These are phyloP conservation scores for Anaeramoeba flamelloides DNA, from an alignment of 78 protist genomes.

Conservation along the genomic window DNA sequence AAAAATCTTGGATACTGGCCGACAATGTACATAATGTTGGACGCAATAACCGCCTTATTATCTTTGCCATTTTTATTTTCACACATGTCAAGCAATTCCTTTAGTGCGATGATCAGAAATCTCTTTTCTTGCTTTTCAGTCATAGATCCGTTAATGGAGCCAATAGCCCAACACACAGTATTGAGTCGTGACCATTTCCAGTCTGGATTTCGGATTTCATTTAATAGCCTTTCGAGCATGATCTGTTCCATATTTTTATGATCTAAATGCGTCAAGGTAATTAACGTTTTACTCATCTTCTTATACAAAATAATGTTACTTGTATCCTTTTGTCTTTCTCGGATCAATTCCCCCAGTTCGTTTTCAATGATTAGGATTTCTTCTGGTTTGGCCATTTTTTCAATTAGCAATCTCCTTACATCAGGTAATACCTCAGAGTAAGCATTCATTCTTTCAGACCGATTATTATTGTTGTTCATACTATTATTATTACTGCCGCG, in stretches of 20 bases:
- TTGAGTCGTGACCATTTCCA: slow-evolving; percentile 62
- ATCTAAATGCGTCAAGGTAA: slow-evolving; percentile 81
- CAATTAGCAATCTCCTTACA: slow-evolving; percentile 64
- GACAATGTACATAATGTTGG: slow-evolving; percentile 97
- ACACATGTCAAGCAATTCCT: slow-evolving; percentile 76
- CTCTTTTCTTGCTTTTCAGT: slow-evolving; percentile 58
- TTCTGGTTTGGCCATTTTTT: slow-evolving; percentile 92
- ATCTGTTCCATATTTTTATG: slow-evolving; percentile 61
- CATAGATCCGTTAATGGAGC: slow-evolving; percentile 92
- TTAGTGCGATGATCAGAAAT: slow-evolving; percentile 89
- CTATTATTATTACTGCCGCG: too few relatives aligned
- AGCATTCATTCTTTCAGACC: not conserved
- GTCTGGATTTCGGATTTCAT: slow-evolving; percentile 10
- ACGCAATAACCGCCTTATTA: slow-evolving; percentile 94
- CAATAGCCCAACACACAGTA: slow-evolving; percentile 97
- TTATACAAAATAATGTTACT: slow-evolving; percentile 69
- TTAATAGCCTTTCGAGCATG: slow-evolving; percentile 55
- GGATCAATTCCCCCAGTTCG: slow-evolving; percentile 80
- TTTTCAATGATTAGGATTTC: slow-evolving; percentile 87
- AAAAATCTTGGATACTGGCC: slow-evolving; percentile 98
- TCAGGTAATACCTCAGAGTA: slow-evolving; percentile 47
- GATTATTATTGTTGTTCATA: not conserved
- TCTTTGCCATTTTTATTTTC: slow-evolving; percentile 78
- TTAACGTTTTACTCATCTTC: slow-evolving; percentile 35
- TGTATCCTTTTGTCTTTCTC: slow-evolving; percentile 60